A percentile compares a stretch with the other conserved stretches of the same genome.
phyloP scores from a whole-genome alignment of 2,329 filamentous ascomycete species.

The Trichoderma sp. region DNA sequence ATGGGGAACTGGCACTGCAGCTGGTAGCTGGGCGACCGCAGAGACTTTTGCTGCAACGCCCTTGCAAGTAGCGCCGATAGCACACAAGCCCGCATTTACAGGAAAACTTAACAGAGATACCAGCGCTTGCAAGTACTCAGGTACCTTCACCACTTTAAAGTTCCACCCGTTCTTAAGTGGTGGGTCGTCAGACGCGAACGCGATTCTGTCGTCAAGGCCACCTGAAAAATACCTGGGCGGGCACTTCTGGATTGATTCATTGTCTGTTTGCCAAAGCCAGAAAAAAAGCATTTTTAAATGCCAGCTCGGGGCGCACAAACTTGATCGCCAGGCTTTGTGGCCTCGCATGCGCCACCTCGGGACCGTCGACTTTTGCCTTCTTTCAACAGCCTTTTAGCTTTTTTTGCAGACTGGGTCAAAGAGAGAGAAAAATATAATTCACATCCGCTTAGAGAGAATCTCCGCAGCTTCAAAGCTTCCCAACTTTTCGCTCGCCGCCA shows the following conservation, averaged over 20 bases:
- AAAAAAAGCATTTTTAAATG: slow-evolving; percentile 24
- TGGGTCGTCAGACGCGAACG: slow-evolving; percentile 26
- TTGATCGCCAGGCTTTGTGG: slow-evolving; percentile 25
- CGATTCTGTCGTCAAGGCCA: slow-evolving; percentile 24
- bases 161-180: slow-evolving; percentile 26
- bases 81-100: not conserved
- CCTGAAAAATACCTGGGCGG: slow-evolving; percentile 16
- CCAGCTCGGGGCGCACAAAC: slow-evolving; percentile 23
- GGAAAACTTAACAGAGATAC: not conserved
- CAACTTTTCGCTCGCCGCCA: slow-evolving; percentile 3
- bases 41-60: not conserved
- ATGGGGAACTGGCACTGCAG: not conserved
- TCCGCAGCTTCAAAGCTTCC: slow-evolving; percentile 20
- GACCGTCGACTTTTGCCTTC: not conserved
- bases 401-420: not conserved
- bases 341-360: slow-evolving; percentile 15
- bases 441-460: not conserved
- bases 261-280: not conserved
- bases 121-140: slow-evolving; percentile 1
- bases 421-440: slow-evolving; percentile 10
- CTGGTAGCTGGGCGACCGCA: not conserved
- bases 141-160: slow-evolving; percentile 18
- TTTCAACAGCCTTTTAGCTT: not conserved
- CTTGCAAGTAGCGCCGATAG: not conserved
- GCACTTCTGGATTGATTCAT: slow-evolving; percentile 22